Evolutionary conservation across 1,284 basidiomycete genomes (phyloP).

Genomic region (Inonotus obliquus): DNA sequence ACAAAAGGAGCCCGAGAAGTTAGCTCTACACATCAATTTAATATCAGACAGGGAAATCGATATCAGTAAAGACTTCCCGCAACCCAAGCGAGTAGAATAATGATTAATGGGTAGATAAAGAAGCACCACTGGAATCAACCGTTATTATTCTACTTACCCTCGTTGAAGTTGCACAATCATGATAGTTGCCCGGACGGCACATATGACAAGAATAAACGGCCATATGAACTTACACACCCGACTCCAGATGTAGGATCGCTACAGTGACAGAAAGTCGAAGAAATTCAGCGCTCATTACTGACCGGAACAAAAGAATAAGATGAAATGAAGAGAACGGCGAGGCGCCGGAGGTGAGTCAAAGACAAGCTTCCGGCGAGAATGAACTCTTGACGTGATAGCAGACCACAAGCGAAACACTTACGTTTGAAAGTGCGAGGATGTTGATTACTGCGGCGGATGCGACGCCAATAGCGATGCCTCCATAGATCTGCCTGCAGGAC

Average conservation of each 20-base stretch:
- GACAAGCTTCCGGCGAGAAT: not conserved
- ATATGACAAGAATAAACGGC: slow-evolving; percentile 68
- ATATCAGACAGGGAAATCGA: slow-evolving; percentile 15
- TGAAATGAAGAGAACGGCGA: not conserved
- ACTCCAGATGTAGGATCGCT: slow-evolving; percentile 72
- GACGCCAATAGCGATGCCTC: slow-evolving; percentile 62
- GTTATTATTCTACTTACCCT: slow-evolving; percentile 41
- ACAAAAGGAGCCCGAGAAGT: slow-evolving; percentile 21
- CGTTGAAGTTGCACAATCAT: slow-evolving; percentile 73
- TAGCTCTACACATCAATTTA: slow-evolving; percentile 8
- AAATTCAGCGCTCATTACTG: not conserved
- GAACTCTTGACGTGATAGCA: not conserved
- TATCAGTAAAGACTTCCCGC: slow-evolving; percentile 14
- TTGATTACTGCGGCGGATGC: slow-evolving; percentile 52
- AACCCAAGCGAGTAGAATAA: not conserved
- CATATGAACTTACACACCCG: slow-evolving; percentile 66
- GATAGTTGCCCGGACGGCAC: slow-evolving; percentile 61
- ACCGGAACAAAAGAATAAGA: slow-evolving; percentile 2
- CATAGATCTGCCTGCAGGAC: slow-evolving; percentile 62
- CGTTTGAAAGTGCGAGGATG: slow-evolving; percentile 64
- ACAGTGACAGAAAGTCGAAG: slow-evolving; percentile 21
- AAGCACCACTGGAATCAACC: slow-evolving; percentile 10
- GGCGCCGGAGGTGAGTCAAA: slow-evolving; percentile 7
- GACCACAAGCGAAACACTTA: slow-evolving; percentile 30
- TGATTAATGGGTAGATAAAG: slow-evolving; percentile 11